phyloP scores from a whole-genome alignment of 108 stramenopile genomes.

The Discostella stelligeroides region DNA sequence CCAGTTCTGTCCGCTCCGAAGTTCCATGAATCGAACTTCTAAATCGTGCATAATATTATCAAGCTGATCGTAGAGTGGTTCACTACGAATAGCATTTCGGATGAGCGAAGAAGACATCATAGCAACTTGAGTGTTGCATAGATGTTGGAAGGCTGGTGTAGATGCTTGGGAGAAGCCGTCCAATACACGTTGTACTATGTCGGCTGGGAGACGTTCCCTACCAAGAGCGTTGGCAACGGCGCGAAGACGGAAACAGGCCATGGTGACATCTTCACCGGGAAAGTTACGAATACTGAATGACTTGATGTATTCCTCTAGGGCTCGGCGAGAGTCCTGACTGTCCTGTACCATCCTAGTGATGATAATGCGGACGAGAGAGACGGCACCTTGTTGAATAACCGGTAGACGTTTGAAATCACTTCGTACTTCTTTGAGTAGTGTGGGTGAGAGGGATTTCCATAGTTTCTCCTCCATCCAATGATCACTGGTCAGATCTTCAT shows the following conservation, averaged over 20 bases:
- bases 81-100: background rate
- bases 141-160: background rate
- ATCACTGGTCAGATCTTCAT: too few species aligned
- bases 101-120: background rate
- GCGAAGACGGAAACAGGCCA: background rate
- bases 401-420: too few species aligned
- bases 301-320: too few species aligned
- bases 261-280: background rate
- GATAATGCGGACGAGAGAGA: too few species aligned
- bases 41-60: background rate
- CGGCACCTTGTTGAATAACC: too few species aligned
- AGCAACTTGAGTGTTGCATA: background rate
- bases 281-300: background rate
- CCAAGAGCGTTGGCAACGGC: background rate
- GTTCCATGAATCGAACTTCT: background rate
- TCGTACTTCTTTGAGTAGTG: too few species aligned
- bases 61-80: background rate
- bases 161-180: background rate
- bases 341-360: too few species aligned
- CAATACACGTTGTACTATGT: background rate
- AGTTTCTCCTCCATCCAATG: too few species aligned
- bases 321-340: too few species aligned
- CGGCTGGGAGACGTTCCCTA: background rate
- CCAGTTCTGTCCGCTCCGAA: too few species aligned
- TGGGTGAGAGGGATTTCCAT: too few species aligned